Percentiles rank a stretch among this genome's conserved stretches.
phyloP scores from a whole-genome alignment of 352 stramenopile genomes.

The Globisporangium perplexum region DNA sequence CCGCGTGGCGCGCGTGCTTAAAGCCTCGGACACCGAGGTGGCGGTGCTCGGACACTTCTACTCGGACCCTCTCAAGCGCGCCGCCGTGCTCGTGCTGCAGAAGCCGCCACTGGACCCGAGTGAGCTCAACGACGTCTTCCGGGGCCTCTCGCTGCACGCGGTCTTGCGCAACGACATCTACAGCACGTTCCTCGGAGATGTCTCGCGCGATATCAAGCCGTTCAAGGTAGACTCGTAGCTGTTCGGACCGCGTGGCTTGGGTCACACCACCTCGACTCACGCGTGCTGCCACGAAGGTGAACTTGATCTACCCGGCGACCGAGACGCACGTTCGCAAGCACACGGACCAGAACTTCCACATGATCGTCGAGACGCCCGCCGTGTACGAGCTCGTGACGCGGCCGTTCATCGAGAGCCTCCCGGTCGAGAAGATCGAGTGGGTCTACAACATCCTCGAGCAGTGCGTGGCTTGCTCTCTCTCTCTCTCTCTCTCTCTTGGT shows the following conservation, averaged over 20 bases:
- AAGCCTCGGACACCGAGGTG: constrained; percentile 55
- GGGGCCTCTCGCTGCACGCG: constrained; percentile 54
- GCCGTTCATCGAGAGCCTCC: constrained; percentile 75
- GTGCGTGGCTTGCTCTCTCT: constrained; percentile 34
- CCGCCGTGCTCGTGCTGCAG: constrained; percentile 65
- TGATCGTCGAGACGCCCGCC: constrained; percentile 74
- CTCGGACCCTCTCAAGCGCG: constrained; percentile 48
- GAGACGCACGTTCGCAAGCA: constrained; percentile 79
- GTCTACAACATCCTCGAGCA: constrained; percentile 87
- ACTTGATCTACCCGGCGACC: constrained; percentile 78
- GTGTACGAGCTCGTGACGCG: constrained; percentile 73
- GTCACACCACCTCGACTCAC: not conserved
- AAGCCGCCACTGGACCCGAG: constrained; percentile 49
- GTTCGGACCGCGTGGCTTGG: too few species aligned
- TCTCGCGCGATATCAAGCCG: constrained; percentile 57
- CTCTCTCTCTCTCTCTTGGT: not conserved
- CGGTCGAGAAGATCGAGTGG: constrained; percentile 75
- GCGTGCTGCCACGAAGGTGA: constrained; percentile 30
- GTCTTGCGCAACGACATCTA: constrained; percentile 83
- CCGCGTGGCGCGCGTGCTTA: constrained; percentile 58
- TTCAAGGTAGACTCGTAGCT: constrained; percentile 66
- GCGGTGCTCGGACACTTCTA: constrained; percentile 67
- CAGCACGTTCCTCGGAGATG: constrained; percentile 66
- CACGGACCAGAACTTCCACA: constrained; percentile 77
- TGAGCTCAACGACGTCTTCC: constrained; percentile 34